Base-by-base conservation (phyloP, 2,329 filamentous ascomycete species). In the Calonectria crousiana region DNA sequence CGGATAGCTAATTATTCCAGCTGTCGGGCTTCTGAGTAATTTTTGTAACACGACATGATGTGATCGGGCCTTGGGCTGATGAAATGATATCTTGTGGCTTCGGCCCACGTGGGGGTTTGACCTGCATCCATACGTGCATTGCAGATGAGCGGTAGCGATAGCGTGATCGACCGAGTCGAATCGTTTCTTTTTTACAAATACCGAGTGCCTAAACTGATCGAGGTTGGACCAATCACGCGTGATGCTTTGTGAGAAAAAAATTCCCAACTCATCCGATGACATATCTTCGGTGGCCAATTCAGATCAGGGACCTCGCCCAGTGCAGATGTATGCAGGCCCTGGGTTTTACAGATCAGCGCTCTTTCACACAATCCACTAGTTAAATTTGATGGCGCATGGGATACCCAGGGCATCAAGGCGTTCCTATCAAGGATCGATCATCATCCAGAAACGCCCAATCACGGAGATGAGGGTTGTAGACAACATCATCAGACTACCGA, bases 1-100 rank as follows among this genome's bases (percentile, higher is more conserved):
- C 41, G 26, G 41, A 23, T 26, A 49, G 16, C 36, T 18, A 41
- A 38, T 62, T 62, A 8, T 26, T 20, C 1, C 10, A 49, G 26
- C 16, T 34, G 9, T 23, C 26, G n/a, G 34, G 6, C 41, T 62
- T 41, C 28, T 65, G 41, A 23, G 20, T 32, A 34, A 65, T 47
- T 23, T 32, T 28, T 49, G 41, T 65, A 65, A 65, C 60, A 65
- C 60, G 41, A 23, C 38, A 47, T 65, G 60, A 32, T 47, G 60
- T 49, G 60, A 65, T 49, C 28, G 18, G 26, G 30, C 11, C 10
- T 49, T 65, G 60, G 23, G 23, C 28, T 65, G 60, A 49, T 23
- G 60, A 65, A n/a, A 65, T 65, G 38, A 44, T 49, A 49, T 49
- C 60, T 34, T 6, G 28, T 65, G 60, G 60, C 41, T 65, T 65